Evolutionary conservation across 140 eudicot species (phyloP).

Genomic region (Stevia rebaudiana): DNA sequence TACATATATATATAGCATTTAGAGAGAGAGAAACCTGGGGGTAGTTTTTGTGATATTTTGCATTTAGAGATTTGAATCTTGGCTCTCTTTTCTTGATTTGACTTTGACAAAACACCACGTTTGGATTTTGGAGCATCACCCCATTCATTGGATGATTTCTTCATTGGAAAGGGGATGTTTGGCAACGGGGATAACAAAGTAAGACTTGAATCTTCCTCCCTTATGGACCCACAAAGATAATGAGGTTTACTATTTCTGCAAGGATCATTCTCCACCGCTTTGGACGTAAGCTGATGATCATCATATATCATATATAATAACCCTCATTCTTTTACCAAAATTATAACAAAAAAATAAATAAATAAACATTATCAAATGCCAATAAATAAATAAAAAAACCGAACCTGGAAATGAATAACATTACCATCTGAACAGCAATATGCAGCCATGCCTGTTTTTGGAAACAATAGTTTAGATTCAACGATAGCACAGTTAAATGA

Average conservation of each 20-base stretch:
- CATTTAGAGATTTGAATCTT: slow-evolving; percentile 28
- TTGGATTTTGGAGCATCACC: slow-evolving; percentile 38
- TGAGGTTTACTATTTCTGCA: slow-evolving; percentile 62
- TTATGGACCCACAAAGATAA: slow-evolving; percentile 67
- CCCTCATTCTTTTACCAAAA: neutral
- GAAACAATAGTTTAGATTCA: too few relatives aligned
- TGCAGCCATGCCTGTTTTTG: slow-evolving; percentile 94
- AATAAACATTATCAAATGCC: neutral
- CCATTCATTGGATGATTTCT: slow-evolving; percentile 43
- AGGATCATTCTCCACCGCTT: slow-evolving; percentile 61
- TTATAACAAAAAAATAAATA: neutral
- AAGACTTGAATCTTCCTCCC: slow-evolving; percentile 49
- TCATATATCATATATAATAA: neutral
- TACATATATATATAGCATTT: too few relatives aligned
- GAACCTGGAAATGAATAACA: slow-evolving; percentile 75
- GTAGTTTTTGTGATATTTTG: slow-evolving; percentile 26
- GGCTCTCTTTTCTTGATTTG: slow-evolving; percentile 55
- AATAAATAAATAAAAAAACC: neutral
- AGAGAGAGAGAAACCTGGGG: slow-evolving; percentile 31
- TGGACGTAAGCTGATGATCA: slow-evolving; percentile 58
- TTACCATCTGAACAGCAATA: slow-evolving; percentile 89
- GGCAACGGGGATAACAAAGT: slow-evolving; percentile 43
- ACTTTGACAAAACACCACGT: slow-evolving; percentile 27
- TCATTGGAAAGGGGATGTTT: slow-evolving; percentile 44
- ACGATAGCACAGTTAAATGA: too few relatives aligned